Conservation (phyloP, 805 yeast species). For the Lachancea meyersii region DNA sequence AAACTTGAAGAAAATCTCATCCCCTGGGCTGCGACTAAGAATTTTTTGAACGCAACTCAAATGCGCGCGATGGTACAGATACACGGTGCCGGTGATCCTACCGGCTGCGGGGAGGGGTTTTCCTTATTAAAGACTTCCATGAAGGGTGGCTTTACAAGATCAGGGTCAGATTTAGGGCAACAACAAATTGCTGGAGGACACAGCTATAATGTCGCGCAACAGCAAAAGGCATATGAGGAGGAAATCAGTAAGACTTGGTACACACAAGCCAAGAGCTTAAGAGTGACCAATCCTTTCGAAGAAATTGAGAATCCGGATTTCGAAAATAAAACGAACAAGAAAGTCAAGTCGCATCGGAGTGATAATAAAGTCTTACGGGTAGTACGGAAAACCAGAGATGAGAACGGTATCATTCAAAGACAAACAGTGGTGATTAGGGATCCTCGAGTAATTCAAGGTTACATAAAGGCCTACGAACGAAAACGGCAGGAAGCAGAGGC, state of each 20-base stretch:
- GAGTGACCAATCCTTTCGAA: constrained; percentile 36
- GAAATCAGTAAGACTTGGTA: constrained; percentile 89
- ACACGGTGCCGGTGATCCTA: constrained; percentile 91
- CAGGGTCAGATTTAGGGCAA: constrained; percentile 23
- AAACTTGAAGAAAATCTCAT: constrained; percentile 79
- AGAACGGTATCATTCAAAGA: constrained; percentile 80
- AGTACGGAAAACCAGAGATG: constrained; percentile 73
- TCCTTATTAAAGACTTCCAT: constrained; percentile 86
- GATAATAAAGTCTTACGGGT: constrained; percentile 49
- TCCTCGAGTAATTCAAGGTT: constrained; percentile 81
- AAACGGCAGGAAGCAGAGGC: constrained; percentile 55
- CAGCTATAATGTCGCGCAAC: constrained; percentile 73
- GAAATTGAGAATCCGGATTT: constrained; percentile 34
- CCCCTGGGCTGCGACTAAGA: constrained; percentile 90
- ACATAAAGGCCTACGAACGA: constrained; percentile 62
- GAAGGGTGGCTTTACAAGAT: constrained; percentile 76
- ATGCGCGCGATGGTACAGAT: constrained; percentile 95
- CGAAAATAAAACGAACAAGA: constrained; percentile 31
- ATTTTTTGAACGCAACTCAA: constrained; percentile 88
- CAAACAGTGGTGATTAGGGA: constrained; percentile 72
- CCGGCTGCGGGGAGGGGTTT: constrained; percentile 84
- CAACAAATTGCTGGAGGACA: constrained; percentile 51
- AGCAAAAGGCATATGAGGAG: constrained; percentile 86
- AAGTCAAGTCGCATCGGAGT: constrained; percentile 22
- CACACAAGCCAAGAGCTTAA: constrained; percentile 61